Evolutionary conservation across 1,284 basidiomycete species (phyloP).

Genomic region (Porodaedalea pini): DNA sequence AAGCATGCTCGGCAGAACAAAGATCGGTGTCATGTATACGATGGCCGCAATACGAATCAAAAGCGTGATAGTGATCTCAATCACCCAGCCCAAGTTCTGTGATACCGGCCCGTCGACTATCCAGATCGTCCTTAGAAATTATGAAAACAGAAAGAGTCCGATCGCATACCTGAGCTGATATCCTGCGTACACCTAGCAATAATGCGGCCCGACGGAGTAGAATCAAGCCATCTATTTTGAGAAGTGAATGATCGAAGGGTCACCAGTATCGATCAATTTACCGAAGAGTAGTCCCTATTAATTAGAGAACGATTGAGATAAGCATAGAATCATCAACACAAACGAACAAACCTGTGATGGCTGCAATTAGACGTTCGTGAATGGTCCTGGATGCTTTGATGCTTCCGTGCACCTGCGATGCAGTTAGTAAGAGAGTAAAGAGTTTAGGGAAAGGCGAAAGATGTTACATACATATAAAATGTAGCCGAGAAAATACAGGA

Average conservation of each 20-base stretch:
- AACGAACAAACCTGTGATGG: slow-evolving; percentile 41
- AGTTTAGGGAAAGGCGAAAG: neutral
- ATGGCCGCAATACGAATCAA: slow-evolving; percentile 43
- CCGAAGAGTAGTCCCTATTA: slow-evolving; percentile 43
- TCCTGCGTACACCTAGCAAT: slow-evolving; percentile 59
- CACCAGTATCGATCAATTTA: slow-evolving; percentile 29
- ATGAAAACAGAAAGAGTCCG: slow-evolving; percentile 24
- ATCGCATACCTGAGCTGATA: slow-evolving; percentile 38
- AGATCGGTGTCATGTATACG: slow-evolving; percentile 44
- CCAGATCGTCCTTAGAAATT: slow-evolving; percentile 18
- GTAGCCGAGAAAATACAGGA: slow-evolving; percentile 29
- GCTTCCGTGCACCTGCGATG: slow-evolving; percentile 34
- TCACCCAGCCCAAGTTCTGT: slow-evolving; percentile 25
- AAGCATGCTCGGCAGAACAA: slow-evolving; percentile 38
- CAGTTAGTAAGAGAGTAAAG: neutral
- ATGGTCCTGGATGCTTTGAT: slow-evolving; percentile 53
- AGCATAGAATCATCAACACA: neutral
- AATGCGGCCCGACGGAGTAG: slow-evolving; percentile 56
- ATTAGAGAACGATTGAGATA: neutral
- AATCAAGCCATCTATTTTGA: slow-evolving; percentile 45
- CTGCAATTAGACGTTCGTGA: slow-evolving; percentile 53
- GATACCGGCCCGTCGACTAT: slow-evolving; percentile 35
- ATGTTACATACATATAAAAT: slow-evolving; percentile 28
- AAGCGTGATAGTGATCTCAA: slow-evolving; percentile 33
- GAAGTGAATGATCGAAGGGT: neutral